phyloP scores from a whole-genome alignment of 768 basidiomycete genomes.

The Termitomyces bulborhizus region DNA sequence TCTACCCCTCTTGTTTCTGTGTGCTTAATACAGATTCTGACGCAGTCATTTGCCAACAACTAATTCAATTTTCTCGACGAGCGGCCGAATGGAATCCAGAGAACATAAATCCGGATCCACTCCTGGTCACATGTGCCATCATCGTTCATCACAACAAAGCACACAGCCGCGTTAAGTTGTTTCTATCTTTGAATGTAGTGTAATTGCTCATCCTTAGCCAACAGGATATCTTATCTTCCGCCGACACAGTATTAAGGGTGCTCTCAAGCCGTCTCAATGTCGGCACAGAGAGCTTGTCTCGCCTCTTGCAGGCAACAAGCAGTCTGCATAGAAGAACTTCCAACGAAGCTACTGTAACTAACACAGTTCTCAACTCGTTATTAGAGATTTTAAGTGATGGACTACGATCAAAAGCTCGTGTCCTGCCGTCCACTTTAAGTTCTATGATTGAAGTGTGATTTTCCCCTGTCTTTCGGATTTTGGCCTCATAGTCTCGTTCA shows the following conservation, averaged over 20 bases:
- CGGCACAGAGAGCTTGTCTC: slow-evolving; percentile 33
- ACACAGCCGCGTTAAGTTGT: slow-evolving; percentile 40
- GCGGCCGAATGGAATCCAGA: slow-evolving; percentile 48
- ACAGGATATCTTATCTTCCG: slow-evolving; percentile 53
- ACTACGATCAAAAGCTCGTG: slow-evolving; percentile 45
- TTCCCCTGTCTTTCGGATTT: background rate
- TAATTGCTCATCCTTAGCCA: background rate
- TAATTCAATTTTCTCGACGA: slow-evolving; percentile 48
- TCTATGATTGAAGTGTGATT: slow-evolving; percentile 47
- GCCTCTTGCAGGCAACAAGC: slow-evolving; percentile 42
- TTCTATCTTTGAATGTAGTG: background rate
- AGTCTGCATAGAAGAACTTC: slow-evolving; percentile 32
- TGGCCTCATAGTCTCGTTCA: background rate
- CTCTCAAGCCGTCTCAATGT: slow-evolving; percentile 45
- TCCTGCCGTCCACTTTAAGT: slow-evolving; percentile 40
- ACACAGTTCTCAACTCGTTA: slow-evolving; percentile 33
- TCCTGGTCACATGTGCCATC: slow-evolving; percentile 43
- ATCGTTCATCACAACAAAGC: slow-evolving; percentile 58
- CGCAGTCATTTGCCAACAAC: slow-evolving; percentile 51
- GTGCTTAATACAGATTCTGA: background rate
- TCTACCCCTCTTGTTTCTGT: background rate
- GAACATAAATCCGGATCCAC: slow-evolving; percentile 47
- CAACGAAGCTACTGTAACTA: slow-evolving; percentile 20
- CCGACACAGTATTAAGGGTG: slow-evolving; percentile 57
- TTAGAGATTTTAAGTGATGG: slow-evolving; percentile 50